Percentiles rank a stretch among this genome's conserved stretches.
These are phyloP conservation scores for Vitis vinifera DNA, from an alignment of 164 flowering plant genomes.

Conservation along the genomic window ASM3070453v1 NC_081809.1:3149501-3150000, in stretches of 20 bases:
- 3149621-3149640: not conserved
- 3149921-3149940: not conserved
- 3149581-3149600: not conserved
- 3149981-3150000: too few species aligned
- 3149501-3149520: not conserved
- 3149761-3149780: too few species aligned
- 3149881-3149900: not conserved
- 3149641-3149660: not conserved
- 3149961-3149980: too few species aligned
- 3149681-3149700: too few species aligned
- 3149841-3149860: conserved; percentile 12
- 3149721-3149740: too few species aligned
- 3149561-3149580: not conserved
- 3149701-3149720: too few species aligned
- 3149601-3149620: too few species aligned
- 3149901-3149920: conserved; percentile 11
- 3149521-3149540: not conserved
- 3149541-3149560: conserved; percentile 6
- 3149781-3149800: too few species aligned
- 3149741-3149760: too few species aligned
- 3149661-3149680: not conserved
- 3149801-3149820: too few species aligned
- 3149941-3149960: too few species aligned
- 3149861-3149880: conserved; percentile 6
- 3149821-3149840: not conserved